Evolutionary conservation across 1,284 basidiomycete species (phyloP).

Genomic region (Irpex sp.): DNA sequence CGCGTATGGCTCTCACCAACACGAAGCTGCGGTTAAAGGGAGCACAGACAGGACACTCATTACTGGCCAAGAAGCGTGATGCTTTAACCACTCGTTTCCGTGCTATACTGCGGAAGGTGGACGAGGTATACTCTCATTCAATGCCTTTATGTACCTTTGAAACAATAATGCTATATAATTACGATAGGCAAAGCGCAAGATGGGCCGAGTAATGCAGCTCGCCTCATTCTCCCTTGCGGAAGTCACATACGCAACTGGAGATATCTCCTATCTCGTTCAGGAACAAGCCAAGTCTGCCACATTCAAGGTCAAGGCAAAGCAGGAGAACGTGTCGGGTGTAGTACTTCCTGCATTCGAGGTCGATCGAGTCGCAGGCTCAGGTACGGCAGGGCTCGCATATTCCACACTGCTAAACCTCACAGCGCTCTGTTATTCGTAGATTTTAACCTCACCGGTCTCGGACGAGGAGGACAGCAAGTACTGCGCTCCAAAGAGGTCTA

Average conservation of each 20-base stretch:
- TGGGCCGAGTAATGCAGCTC: constrained; percentile 98
- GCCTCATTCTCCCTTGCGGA: constrained; percentile 99
- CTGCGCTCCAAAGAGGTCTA: constrained; percentile 93
- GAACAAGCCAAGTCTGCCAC: constrained; percentile 89
- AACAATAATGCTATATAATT: neutral
- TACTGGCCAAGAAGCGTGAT: constrained; percentile 97
- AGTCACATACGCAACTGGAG: constrained; percentile 96
- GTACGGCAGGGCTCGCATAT: constrained; percentile 34
- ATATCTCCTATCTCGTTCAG: constrained; percentile 94
- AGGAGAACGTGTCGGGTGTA: constrained; percentile 98
- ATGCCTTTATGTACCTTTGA: neutral
- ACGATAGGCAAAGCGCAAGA: constrained; percentile 91
- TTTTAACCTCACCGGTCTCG: constrained; percentile 97
- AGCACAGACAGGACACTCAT: constrained; percentile 95
- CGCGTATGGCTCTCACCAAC: constrained; percentile 91
- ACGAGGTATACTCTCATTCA: constrained; percentile 60
- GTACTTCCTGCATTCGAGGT: constrained; percentile 95
- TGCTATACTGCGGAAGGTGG: constrained; percentile 86
- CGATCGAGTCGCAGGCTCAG: constrained; percentile 78
- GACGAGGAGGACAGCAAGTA: constrained; percentile 96
- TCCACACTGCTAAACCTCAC: neutral
- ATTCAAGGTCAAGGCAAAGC: constrained; percentile 92
- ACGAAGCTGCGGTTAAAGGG: constrained; percentile 94
- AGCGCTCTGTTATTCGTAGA: constrained; percentile 46
- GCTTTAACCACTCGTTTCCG: constrained; percentile 92